These are phyloP conservation scores for Galerina marginata DNA, from an alignment of 768 basidiomycete species.

Conservation along the genomic window DNA sequence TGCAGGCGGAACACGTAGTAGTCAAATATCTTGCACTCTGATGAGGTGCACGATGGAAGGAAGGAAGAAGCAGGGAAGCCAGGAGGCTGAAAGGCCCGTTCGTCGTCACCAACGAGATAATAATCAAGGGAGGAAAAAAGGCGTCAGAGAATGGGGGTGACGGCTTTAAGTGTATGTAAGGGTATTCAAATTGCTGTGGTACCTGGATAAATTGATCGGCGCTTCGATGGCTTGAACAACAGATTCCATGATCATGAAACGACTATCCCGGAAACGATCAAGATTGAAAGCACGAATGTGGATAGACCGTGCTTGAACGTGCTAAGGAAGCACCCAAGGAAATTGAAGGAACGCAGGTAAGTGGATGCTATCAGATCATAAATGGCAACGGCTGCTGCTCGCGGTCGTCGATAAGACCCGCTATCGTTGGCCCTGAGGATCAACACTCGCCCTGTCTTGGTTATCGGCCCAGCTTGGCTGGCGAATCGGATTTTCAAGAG, in stretches of 20 bases:
- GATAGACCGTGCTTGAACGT: no score
- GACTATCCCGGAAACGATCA: neutral
- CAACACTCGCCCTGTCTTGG: no score
- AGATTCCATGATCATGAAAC: neutral
- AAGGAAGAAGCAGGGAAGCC: neutral
- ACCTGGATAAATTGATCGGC: conserved; percentile 6
- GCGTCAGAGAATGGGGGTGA: neutral
- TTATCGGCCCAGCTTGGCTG: no score
- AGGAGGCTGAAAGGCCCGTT: neutral
- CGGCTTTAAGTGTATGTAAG: neutral
- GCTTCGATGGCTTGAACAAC: neutral
- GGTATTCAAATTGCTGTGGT: neutral
- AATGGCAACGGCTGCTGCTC: no score
- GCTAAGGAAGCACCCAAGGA: no score
- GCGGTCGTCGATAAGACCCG: no score
- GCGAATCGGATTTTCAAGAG: no score
- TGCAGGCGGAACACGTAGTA: no score
- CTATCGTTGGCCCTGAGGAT: no score
- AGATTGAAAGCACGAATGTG: neutral
- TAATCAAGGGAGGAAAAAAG: neutral
- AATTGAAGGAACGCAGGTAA: no score
- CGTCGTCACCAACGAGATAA: neutral
- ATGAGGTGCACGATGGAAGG: neutral
- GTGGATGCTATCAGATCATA: no score
- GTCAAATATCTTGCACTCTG: no score